A percentile compares a stretch with the other conserved stretches of the same genome.
Evolutionary conservation across 768 basidiomycete genomes (phyloP).

Genomic region (Lactifluus rugatus): DNA sequence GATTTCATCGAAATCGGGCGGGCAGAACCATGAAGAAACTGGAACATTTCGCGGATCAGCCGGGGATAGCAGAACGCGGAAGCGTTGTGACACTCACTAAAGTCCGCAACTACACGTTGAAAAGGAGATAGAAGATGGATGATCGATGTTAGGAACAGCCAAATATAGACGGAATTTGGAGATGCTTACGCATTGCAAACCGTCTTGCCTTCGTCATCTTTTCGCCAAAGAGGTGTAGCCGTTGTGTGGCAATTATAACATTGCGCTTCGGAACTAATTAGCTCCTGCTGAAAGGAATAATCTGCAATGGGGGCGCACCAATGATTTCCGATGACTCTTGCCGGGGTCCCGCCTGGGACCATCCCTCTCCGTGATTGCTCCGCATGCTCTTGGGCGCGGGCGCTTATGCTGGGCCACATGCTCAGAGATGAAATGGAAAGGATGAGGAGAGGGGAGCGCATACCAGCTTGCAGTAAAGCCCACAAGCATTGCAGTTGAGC

Average conservation of each 20-base stretch:
- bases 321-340: conserved; percentile 67
- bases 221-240: conserved; percentile 82
- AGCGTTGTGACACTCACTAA: conserved; percentile 38
- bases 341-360: conserved; percentile 52
- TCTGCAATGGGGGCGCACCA: conserved; percentile 36
- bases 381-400: conserved; percentile 86
- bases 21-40: conserved; percentile 70
- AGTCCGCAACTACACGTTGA: conserved; percentile 52
- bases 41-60: conserved; percentile 6
- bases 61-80: not conserved
- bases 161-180: no score
- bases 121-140: not conserved
- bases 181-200: conserved; percentile 77
- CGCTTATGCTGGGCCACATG: conserved; percentile 59
- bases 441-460: conserved; percentile 24
- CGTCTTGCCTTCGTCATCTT: conserved; percentile 85
- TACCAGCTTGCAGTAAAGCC: conserved; percentile 79
- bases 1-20: conserved; percentile 89
- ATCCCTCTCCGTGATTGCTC: conserved; percentile 61
- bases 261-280: conserved; percentile 38
- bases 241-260: conserved; percentile 89
- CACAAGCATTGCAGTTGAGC: conserved; percentile 83
- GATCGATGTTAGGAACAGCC: not conserved
- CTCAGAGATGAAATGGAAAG: not conserved
- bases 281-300: not conserved